These are phyloP conservation scores for Dendrobium officinale DNA, from an alignment of 106 monocot genomes.

Conservation along the genomic window DNA sequence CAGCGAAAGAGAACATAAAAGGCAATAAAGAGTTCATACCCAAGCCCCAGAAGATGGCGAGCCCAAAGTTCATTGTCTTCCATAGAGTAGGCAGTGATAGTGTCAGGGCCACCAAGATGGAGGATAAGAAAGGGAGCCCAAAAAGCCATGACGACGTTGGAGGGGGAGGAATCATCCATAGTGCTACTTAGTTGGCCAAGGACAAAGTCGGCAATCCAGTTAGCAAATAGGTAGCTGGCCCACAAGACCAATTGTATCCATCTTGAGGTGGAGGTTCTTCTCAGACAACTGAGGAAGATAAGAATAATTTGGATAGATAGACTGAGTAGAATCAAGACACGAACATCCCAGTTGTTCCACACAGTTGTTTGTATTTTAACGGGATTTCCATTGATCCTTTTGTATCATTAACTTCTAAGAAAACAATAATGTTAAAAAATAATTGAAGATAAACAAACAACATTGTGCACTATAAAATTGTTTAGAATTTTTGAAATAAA, in stretches of 20 bases:
- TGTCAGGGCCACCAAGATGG: conserved; percentile 30
- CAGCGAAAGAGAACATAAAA: not conserved
- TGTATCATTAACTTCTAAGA: too few relatives aligned
- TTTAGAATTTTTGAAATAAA: too few relatives aligned
- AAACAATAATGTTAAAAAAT: too few relatives aligned
- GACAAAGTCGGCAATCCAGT: too few relatives aligned
- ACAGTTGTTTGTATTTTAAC: not conserved
- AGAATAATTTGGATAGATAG: too few relatives aligned
- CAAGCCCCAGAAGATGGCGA: conserved; percentile 13
- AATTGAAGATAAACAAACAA: too few relatives aligned
- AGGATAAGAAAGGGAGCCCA: conserved; percentile 9
- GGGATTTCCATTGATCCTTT: not conserved
- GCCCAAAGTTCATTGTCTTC: conserved; percentile 44
- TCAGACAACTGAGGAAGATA: too few relatives aligned
- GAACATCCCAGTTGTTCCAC: conserved; percentile 23
- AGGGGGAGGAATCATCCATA: too few relatives aligned
- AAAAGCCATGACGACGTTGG: too few relatives aligned
- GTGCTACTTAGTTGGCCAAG: too few relatives aligned
- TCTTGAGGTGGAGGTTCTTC: not conserved
- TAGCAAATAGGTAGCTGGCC: not conserved
- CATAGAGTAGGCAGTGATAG: conserved; percentile 30
- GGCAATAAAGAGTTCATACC: conserved; percentile 6
- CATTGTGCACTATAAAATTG: too few relatives aligned
- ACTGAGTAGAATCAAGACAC: not conserved
- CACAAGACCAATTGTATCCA: conserved; percentile 6